phyloP scores from a whole-genome alignment of 2,329 filamentous ascomycete genomes.

The Leptosphaerulina australis region DNA sequence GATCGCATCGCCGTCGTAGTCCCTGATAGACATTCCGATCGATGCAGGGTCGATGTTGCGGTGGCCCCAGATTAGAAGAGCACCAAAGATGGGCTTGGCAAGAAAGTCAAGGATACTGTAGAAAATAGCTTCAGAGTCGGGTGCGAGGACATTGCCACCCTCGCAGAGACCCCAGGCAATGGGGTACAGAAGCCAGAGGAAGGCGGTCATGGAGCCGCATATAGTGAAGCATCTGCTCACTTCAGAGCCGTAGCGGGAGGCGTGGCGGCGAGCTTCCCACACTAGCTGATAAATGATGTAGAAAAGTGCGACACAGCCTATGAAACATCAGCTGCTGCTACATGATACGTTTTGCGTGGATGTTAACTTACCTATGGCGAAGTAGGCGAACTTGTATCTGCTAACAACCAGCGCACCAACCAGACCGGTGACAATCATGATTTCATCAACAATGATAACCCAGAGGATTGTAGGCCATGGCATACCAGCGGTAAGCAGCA shows the following conservation, averaged over 20 bases:
- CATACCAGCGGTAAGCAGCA: slow-evolving; percentile 68
- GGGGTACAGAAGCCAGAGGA: slow-evolving; percentile 70
- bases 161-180: slow-evolving; percentile 66
- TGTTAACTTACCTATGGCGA: slow-evolving; percentile 54
- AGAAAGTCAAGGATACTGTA: slow-evolving; percentile 71
- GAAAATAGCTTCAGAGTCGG: slow-evolving; percentile 70
- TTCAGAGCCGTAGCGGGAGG: slow-evolving; percentile 59
- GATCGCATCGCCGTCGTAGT: slow-evolving; percentile 52
- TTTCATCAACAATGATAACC: slow-evolving; percentile 65
- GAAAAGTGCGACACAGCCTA: slow-evolving; percentile 56
- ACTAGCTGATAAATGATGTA: slow-evolving; percentile 67
- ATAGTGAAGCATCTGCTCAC: slow-evolving; percentile 61
- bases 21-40: slow-evolving; percentile 60
- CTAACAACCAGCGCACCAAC: slow-evolving; percentile 68
- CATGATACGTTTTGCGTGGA: background rate
- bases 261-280: slow-evolving; percentile 62
- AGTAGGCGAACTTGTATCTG: slow-evolving; percentile 73
- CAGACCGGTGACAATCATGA: slow-evolving; percentile 72
- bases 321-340: background rate
- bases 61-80: slow-evolving; percentile 66
- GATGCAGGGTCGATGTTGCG: slow-evolving; percentile 64
- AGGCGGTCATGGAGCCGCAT: slow-evolving; percentile 64
- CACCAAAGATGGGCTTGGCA: slow-evolving; percentile 68
- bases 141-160: slow-evolving; percentile 68
- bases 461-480: slow-evolving; percentile 69